These are phyloP conservation scores for Phytophthora tubulina DNA, from an alignment of 352 stramenopile genomes.

Conservation along the genomic window DNA sequence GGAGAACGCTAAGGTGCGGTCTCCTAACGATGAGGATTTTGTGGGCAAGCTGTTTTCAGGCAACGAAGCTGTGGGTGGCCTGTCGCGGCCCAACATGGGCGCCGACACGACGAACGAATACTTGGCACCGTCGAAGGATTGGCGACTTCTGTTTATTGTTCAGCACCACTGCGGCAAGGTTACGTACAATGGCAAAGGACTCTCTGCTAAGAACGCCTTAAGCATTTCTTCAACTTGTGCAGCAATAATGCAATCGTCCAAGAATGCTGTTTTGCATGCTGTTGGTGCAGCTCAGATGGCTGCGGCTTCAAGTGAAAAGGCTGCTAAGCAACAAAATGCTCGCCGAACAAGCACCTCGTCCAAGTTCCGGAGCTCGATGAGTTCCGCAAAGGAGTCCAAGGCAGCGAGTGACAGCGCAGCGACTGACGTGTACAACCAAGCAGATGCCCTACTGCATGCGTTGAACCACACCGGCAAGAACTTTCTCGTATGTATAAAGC, in stretches of 20 bases:
- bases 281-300: conserved; percentile 76
- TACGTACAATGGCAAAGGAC: conserved; percentile 78
- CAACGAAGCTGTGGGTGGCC: conserved; percentile 60
- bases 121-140: conserved; percentile 77
- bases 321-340: conserved; percentile 46
- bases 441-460: conserved; percentile 71
- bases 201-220: conserved; percentile 75
- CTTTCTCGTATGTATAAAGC: conserved; percentile 87
- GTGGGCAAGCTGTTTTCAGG: conserved; percentile 81
- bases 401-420: conserved; percentile 52
- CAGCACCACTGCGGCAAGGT: conserved; percentile 79
- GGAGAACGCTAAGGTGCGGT: conserved; percentile 71
- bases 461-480: conserved; percentile 83
- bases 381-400: conserved; percentile 53
- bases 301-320: conserved; percentile 61
- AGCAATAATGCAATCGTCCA: conserved; percentile 88
- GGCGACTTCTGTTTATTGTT: conserved; percentile 79
- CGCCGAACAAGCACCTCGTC: conserved; percentile 43
- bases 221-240: conserved; percentile 83
- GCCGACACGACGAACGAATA: conserved; percentile 71
- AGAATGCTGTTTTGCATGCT: conserved; percentile 77
- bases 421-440: conserved; percentile 72
- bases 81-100: conserved; percentile 71
- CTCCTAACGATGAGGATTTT: conserved; percentile 81
- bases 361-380: conserved; percentile 62